phyloP scores from a whole-genome alignment of 176 grass and related monocot species.

The Poa annua region DNA sequence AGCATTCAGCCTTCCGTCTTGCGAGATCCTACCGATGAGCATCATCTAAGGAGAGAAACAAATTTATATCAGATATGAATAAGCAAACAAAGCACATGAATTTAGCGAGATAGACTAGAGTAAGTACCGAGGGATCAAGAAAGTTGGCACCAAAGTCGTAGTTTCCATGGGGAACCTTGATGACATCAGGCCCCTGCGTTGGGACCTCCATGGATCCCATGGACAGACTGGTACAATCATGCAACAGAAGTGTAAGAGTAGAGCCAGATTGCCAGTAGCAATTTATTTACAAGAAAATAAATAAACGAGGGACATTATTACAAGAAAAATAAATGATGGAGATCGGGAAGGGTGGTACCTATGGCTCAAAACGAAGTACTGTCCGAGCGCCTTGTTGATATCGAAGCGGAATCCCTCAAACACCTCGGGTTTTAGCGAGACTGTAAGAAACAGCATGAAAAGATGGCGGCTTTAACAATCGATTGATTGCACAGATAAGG shows the following conservation, averaged over 20 bases:
- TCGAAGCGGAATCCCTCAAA: constrained; percentile 72
- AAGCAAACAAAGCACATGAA: not conserved
- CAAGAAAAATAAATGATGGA: constrained; percentile 7
- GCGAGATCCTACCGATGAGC: constrained; percentile 61
- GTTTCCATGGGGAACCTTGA: constrained; percentile 59
- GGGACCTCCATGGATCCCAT: constrained; percentile 73
- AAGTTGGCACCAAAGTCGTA: constrained; percentile 84
- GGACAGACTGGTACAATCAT: constrained; percentile 43
- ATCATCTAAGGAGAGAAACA: constrained; percentile 53
- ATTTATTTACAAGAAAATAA: constrained; percentile 4
- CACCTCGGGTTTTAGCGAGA: constrained; percentile 52
- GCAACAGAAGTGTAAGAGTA: not conserved
- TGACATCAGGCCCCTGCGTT: constrained; percentile 44
- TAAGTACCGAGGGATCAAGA: constrained; percentile 61
- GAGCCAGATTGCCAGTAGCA: not conserved
- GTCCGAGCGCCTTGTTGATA: constrained; percentile 54
- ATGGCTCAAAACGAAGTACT: constrained; percentile 60
- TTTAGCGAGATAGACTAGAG: not conserved
- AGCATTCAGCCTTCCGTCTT: constrained; percentile 57
- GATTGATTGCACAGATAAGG: not conserved
- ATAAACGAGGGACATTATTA: constrained; percentile 7
- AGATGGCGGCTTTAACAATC: constrained; percentile 23
- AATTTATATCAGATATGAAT: not conserved
- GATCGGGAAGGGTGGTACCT: constrained; percentile 33
- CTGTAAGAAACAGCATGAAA: constrained; percentile 49